phyloP scores from a whole-genome alignment of 306 rosid species.

The Vigna radiata region DNA sequence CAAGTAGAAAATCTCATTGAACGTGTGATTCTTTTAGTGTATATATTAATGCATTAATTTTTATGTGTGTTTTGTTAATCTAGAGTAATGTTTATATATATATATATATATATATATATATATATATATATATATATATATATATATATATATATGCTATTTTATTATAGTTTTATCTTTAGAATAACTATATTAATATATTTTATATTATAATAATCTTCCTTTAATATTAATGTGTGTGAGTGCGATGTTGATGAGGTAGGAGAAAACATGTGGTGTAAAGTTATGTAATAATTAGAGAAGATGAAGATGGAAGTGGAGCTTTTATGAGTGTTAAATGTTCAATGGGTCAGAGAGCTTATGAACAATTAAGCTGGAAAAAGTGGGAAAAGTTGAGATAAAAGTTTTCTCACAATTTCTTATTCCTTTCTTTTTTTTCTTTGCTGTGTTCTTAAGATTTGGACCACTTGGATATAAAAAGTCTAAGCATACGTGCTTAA shows the following conservation, averaged over 20 bases:
- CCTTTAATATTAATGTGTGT: background rate
- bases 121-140: too few relatives aligned
- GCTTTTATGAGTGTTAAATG: slow-evolving; percentile 1
- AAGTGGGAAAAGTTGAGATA: background rate
- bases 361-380: background rate
- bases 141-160: too few relatives aligned
- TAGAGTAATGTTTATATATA: too few relatives aligned
- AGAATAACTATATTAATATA: too few relatives aligned
- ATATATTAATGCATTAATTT: too few relatives aligned
- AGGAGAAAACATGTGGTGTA: background rate
- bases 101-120: too few relatives aligned
- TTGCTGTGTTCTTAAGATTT: slow-evolving; percentile 9
- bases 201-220: too few relatives aligned
- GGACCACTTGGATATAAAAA: background rate
- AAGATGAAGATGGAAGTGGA: slow-evolving; percentile 2
- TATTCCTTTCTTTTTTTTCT: background rate
- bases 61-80: too few relatives aligned
- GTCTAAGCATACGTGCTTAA: background rate
- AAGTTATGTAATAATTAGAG: slow-evolving; percentile 11
- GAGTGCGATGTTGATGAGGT: background rate
- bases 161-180: too few relatives aligned
- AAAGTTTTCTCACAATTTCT: background rate
- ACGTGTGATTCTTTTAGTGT: too few relatives aligned
- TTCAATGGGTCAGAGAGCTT: background rate
- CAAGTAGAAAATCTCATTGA: too few relatives aligned